Percentiles rank a stretch among this genome's conserved stretches.
Evolutionary conservation across 2,329 filamentous ascomycete species (phyloP).

Genomic region (Xylaria sp.): DNA sequence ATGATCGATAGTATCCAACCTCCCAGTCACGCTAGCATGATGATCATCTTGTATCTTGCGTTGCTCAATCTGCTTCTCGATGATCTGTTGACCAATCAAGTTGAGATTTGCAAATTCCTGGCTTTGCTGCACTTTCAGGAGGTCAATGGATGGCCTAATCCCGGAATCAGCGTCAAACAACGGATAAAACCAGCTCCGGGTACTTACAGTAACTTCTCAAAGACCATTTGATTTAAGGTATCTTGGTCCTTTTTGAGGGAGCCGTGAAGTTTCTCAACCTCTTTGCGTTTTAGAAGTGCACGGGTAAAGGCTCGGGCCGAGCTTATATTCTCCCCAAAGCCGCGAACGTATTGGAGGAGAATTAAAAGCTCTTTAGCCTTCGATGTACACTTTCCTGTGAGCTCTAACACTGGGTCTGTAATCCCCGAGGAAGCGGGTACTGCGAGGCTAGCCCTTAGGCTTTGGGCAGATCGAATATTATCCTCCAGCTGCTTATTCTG

Average conservation of each 20-base stretch:
- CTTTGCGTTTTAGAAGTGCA: background rate
- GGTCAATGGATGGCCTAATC: conserved; percentile 10
- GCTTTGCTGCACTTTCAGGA: conserved; percentile 14
- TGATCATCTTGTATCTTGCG: background rate
- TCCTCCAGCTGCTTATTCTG: conserved; percentile 31
- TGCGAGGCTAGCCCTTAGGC: conserved; percentile 10
- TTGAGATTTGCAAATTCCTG: conserved; percentile 19
- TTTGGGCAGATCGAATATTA: conserved; percentile 13
- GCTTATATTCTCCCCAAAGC: conserved; percentile 3
- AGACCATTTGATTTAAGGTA: conserved; percentile 16
- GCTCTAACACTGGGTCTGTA: conserved; percentile 12
- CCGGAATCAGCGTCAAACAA: background rate
- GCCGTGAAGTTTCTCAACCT: conserved; percentile 13
- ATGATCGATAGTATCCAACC: conserved; percentile 6
- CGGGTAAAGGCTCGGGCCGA: background rate
- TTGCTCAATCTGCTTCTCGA: conserved; percentile 11
- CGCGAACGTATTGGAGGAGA: conserved; percentile 26
- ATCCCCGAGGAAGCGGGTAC: background rate
- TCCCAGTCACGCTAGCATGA: conserved; percentile 1
- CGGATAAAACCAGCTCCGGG: background rate
- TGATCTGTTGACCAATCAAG: conserved; percentile 10
- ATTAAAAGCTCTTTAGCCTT: conserved; percentile 20
- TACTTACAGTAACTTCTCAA: conserved; percentile 20
- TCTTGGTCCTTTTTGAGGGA: conserved; percentile 25
- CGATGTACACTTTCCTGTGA: conserved; percentile 20